Base-by-base conservation (phyloP, 1,284 basidiomycete species). In the Phlebopus sp. region DNA sequence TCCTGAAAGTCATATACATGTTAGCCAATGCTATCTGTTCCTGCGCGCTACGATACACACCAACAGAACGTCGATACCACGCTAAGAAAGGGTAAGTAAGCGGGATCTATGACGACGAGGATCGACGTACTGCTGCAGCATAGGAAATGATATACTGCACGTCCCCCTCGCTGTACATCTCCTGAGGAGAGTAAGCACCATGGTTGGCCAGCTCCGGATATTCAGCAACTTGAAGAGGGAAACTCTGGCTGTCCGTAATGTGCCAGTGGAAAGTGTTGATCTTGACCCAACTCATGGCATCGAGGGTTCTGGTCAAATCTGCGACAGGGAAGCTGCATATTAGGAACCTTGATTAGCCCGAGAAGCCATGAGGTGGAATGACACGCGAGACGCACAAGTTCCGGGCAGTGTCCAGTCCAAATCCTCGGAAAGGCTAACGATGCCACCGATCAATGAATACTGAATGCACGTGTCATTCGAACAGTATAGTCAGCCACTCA, bases 231-330 rank as follows among this genome's bases (percentile, higher is more conserved):
- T 72, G 63, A 14, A 91, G 74, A 0, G 89, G 86, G 70, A 84
- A 90, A 47, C 81, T 81, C 63, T 82, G 78, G 47, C 73, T 75
- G 62, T 82, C 81, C 10, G 81, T 80, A 46, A 86, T 73, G 59
- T 90, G 87, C 87, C 85, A 88, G 56, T 89, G 84, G 66, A 89
- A 82, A 6, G 72, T 70, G 57, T 76, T 79, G 43, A 76, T 64
- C 71, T 97, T 97, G 55, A 88, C 86, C 78, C 81, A 83, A 51
- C 84, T 84, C 91, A 94, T 93, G 1, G 87, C 83, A 55, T 93
- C 86, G 15, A 97, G 65, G 6, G 85, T 87, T 27, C 84, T 78
- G 49, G 84, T 75, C 59, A 94, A 79, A 56, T 87, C 83, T 0
- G 62, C 41, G 6, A 86, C 74, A 0, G 86, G 77, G 69, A 84